These are phyloP conservation scores for Clonostachys chloroleuca DNA, from an alignment of 2,329 filamentous ascomycete species.

Conservation along the genomic window DNA sequence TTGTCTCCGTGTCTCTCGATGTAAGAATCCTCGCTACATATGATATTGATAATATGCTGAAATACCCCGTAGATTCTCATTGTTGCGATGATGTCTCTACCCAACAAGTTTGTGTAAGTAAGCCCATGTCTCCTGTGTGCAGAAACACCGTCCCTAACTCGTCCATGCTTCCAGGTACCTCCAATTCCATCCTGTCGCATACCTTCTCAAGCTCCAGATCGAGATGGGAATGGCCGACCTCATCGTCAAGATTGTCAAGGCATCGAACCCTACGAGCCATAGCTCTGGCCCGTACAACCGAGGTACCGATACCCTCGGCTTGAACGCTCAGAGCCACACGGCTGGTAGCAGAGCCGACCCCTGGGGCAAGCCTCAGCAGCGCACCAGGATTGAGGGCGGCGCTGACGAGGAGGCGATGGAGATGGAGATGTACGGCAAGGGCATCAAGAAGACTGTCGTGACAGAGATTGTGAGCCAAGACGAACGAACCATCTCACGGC, in stretches of 20 bases:
- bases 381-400: background rate
- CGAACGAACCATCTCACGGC: too few relatives aligned
- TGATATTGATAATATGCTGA: background rate
- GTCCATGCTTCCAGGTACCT: constrained; percentile 1
- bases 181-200: constrained; percentile 5
- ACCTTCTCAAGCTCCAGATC: constrained; percentile 5
- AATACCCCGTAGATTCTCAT: background rate
- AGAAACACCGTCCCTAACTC: background rate
- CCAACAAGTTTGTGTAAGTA: constrained; percentile 4
- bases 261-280: background rate
- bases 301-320: background rate
- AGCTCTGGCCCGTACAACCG: background rate
- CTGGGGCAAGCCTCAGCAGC: background rate
- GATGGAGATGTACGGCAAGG: constrained; percentile 50
- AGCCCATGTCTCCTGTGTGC: background rate
- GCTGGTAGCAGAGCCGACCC: background rate
- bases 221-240: constrained; percentile 5
- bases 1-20: constrained; percentile 19
- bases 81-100: constrained; percentile 4
- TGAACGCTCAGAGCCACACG: background rate
- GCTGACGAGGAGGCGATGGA: constrained; percentile 35
- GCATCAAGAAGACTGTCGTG: constrained; percentile 54
- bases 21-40: constrained; percentile 2
- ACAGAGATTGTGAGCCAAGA: constrained; percentile 55
- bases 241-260: constrained; percentile 4